phyloP scores from a whole-genome alignment of 805 yeast species.

The Wickerhamomyces xylosicus region DNA sequence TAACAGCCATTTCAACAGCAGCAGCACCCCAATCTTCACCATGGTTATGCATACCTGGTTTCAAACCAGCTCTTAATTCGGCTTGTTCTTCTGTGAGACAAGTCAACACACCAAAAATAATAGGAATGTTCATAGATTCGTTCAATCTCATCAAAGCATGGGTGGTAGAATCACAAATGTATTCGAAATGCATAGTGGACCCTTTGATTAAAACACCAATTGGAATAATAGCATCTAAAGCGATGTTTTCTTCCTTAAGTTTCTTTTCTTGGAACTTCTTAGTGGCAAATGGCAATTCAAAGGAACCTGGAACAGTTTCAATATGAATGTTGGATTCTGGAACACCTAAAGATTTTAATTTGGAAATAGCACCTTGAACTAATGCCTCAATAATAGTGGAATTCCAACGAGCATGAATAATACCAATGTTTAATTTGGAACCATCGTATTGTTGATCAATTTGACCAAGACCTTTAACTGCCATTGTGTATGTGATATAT shows the following conservation, averaged over 20 bases:
- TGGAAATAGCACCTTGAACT: conserved; percentile 63
- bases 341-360: conserved; percentile 59
- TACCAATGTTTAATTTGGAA: conserved; percentile 61
- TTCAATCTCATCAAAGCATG: conserved; percentile 79
- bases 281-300: conserved; percentile 83
- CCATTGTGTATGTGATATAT: conserved; percentile 34
- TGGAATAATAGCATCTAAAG: conserved; percentile 80
- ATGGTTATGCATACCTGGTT: conserved; percentile 78
- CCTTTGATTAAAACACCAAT: conserved; percentile 95
- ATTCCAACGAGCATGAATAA: conserved; percentile 97
- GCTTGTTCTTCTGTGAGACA: conserved; percentile 95
- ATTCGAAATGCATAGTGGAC: conserved; percentile 96
- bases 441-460: conserved; percentile 64
- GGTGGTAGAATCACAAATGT: conserved; percentile 85
- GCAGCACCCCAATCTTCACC: conserved; percentile 99
- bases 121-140: conserved; percentile 59
- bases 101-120: conserved; percentile 88
- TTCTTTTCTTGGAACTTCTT: conserved; percentile 34
- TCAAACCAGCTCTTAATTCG: conserved; percentile 82
- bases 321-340: conserved; percentile 63
- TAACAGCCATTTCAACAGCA: conserved; percentile 86
- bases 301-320: conserved; percentile 91
- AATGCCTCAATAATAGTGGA: conserved; percentile 62
- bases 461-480: conserved; percentile 72
- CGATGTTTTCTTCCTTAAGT: conserved; percentile 29